Conservation (phyloP, 2,329 filamentous ascomycete genomes). For the Rhynchosporium secalis region DNA sequence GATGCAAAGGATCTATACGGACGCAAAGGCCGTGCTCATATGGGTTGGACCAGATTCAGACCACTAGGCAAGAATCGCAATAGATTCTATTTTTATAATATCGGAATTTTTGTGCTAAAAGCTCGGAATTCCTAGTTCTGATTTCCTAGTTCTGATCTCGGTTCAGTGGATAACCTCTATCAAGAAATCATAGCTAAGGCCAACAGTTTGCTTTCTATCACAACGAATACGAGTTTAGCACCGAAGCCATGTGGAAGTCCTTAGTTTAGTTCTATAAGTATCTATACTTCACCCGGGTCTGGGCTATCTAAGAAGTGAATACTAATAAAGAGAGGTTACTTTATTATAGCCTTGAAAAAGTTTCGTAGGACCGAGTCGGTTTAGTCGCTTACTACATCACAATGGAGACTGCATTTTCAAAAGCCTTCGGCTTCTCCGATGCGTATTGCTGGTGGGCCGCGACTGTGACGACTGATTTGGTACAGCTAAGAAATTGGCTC, state of each 20-base stretch:
- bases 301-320: conserved; percentile 34
- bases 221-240: conserved; percentile 31
- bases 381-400: conserved; percentile 36
- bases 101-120: conserved; percentile 21
- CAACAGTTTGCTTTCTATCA: conserved; percentile 27
- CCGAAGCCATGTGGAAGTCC: conserved; percentile 30
- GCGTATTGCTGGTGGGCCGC: conserved; percentile 37
- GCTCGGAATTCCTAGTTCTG: conserved; percentile 21
- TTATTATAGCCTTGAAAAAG: conserved; percentile 30
- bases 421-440: conserved; percentile 31
- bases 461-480: conserved; percentile 33
- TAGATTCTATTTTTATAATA: conserved; percentile 18
- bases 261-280: conserved; percentile 33
- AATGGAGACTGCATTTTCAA: conserved; percentile 35
- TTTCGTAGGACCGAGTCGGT: conserved; percentile 34
- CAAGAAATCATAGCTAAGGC: conserved; percentile 28
- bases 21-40: conserved; percentile 33
- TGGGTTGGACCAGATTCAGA: conserved; percentile 31
- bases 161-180: conserved; percentile 19
- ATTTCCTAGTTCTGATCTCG: conserved; percentile 17
- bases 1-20: conserved; percentile 37
- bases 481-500: conserved; percentile 35
- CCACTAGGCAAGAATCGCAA: conserved; percentile 14
- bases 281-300: conserved; percentile 31
- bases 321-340: conserved; percentile 28